Evolutionary conservation across 148 eudicot species (phyloP).

Genomic region (Amaranthus cruentus): DNA sequence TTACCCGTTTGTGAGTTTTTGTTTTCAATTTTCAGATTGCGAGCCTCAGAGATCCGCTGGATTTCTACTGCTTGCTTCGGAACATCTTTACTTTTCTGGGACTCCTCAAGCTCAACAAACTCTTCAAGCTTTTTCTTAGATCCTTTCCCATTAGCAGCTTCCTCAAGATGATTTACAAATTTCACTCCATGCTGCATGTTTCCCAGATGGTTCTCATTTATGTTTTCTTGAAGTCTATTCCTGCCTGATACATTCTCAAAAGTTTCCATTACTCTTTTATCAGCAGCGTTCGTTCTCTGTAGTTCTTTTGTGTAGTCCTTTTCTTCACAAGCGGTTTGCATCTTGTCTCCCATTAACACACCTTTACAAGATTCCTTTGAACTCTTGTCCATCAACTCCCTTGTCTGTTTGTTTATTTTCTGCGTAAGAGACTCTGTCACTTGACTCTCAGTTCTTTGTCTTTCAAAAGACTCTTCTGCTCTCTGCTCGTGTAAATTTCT

Average conservation of each 20-base stretch:
- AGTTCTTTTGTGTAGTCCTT: conserved; percentile 16
- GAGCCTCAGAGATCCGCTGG: conserved; percentile 17
- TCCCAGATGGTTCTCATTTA: conserved; percentile 7
- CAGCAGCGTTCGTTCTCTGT: conserved; percentile 19
- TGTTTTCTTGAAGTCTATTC: conserved; percentile 23
- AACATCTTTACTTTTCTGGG: conserved; percentile 21
- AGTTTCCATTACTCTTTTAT: conserved; percentile 19
- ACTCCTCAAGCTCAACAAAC: conserved; percentile 19
- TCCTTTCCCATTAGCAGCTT: conserved; percentile 9
- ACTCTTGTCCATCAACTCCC: conserved; percentile 16
- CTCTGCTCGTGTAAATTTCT: conserved; percentile 23
- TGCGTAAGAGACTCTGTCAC: conserved; percentile 26
- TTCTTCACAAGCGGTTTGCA: conserved; percentile 17
- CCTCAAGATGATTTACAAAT: neutral
- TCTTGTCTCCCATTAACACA: conserved; percentile 8
- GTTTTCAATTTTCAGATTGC: neutral
- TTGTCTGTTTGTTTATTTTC: conserved; percentile 16
- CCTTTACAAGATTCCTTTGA: conserved; percentile 14
- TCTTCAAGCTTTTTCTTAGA: conserved; percentile 8
- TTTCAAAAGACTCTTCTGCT: conserved; percentile 22
- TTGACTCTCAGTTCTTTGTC: conserved; percentile 27
- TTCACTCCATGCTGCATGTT: neutral
- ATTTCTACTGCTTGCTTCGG: conserved; percentile 16
- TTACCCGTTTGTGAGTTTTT: conserved; percentile 7
- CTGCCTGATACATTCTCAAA: conserved; percentile 21